Evolutionary conservation across 495 filamentous ascomycete species (phyloP).

Genomic region (Friedmanniomyces endolithicus): DNA sequence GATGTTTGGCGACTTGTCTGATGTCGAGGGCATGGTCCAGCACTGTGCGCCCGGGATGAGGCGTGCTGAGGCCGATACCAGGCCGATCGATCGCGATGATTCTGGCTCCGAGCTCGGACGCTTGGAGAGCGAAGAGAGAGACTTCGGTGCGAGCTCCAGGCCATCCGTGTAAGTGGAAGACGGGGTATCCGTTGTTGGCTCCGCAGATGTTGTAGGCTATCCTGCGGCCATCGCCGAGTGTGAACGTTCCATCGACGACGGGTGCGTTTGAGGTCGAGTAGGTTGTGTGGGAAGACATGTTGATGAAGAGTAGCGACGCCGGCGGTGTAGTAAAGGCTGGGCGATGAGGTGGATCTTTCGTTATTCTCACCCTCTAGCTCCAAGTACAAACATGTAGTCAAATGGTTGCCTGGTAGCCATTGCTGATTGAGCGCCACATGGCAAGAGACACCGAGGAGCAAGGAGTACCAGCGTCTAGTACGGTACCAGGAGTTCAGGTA

Average conservation of each 20-base stretch:
- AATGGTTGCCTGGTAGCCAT: background rate
- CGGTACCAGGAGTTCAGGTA: too few relatives aligned
- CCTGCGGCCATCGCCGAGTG: conserved; percentile 5
- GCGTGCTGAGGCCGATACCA: conserved; percentile 4
- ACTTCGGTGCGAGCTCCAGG: background rate
- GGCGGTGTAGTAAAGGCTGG: background rate
- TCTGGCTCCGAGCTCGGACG: background rate
- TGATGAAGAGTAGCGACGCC: background rate
- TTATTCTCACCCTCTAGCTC: too few relatives aligned
- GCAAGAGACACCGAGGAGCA: too few relatives aligned
- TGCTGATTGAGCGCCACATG: background rate
- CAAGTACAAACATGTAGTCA: background rate
- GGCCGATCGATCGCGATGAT: conserved; percentile 11
- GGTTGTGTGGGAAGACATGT: background rate
- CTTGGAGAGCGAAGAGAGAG: background rate
- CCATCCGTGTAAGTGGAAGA: conserved; percentile 10
- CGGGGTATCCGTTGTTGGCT: background rate
- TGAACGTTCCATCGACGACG: background rate
- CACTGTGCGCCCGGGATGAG: background rate
- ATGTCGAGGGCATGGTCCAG: conserved; percentile 7
- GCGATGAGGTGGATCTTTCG: background rate
- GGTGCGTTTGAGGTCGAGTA: background rate
- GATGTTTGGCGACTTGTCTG: conserved; percentile 1
- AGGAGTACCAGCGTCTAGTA: too few relatives aligned
- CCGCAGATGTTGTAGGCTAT: conserved; percentile 5